phyloP scores from a whole-genome alignment of 2,329 filamentous ascomycete genomes.

The Trichophyton equinum region DNA sequence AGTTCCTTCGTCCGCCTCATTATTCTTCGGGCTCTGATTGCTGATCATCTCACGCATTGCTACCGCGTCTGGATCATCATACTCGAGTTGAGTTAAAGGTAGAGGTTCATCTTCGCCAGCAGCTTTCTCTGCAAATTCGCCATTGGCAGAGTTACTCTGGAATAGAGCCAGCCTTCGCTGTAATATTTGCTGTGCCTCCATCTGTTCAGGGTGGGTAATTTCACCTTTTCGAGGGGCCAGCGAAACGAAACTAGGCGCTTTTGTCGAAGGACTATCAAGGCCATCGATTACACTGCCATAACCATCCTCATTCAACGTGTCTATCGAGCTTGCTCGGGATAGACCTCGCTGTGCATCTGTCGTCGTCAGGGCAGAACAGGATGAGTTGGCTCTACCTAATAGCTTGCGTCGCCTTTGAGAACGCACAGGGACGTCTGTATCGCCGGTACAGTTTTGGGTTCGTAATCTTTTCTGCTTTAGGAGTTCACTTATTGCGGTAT shows the following conservation, averaged over 20 bases:
- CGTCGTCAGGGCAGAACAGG: slow-evolving; percentile 23
- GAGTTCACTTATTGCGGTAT: slow-evolving; percentile 28
- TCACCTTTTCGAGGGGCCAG: slow-evolving; percentile 17
- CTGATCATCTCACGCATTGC: slow-evolving; percentile 46
- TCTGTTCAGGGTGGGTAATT: not conserved
- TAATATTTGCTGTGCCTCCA: slow-evolving; percentile 12
- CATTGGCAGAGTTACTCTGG: slow-evolving; percentile 15
- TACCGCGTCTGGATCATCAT: slow-evolving; percentile 40
- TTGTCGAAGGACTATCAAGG: slow-evolving; percentile 14
- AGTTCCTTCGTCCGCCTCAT: slow-evolving; percentile 17
- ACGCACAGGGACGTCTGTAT: slow-evolving; percentile 15
- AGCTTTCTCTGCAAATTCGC: slow-evolving; percentile 12
- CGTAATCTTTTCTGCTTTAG: slow-evolving; percentile 29
- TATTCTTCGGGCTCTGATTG: slow-evolving; percentile 32
- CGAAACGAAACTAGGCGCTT: slow-evolving; percentile 22
- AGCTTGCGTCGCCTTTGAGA: slow-evolving; percentile 26
- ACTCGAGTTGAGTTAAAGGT: slow-evolving; percentile 36
- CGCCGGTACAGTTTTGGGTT: slow-evolving; percentile 19
- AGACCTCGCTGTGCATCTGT: slow-evolving; percentile 10
- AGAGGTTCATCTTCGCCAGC: slow-evolving; percentile 27
- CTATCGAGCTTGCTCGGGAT: slow-evolving; percentile 39
- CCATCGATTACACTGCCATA: slow-evolving; percentile 27
- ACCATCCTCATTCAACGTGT: slow-evolving; percentile 36
- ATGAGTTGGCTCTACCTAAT: slow-evolving; percentile 32
- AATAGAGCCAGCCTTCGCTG: slow-evolving; percentile 11